A percentile compares a stretch with the other conserved stretches of the same genome.
Conservation (phyloP, 371 early-diverging fungal species). For the Mortierella sp. region DNA sequence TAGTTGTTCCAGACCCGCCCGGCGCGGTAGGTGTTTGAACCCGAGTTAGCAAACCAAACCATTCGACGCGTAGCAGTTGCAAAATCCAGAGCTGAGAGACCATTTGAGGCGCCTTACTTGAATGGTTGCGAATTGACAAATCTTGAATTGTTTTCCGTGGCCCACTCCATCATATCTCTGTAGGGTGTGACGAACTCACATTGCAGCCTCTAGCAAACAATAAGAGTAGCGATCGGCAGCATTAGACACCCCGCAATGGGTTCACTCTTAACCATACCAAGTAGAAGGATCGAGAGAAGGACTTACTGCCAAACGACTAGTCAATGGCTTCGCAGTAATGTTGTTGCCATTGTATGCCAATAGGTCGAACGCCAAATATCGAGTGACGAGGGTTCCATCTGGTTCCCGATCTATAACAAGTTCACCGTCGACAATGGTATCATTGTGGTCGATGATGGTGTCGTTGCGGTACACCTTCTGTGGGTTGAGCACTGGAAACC, state of each 20-base stretch:
- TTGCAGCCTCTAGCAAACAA: constrained; percentile 63
- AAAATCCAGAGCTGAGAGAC: too few relatives aligned
- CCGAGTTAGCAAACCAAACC: background rate
- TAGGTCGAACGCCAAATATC: constrained; percentile 84
- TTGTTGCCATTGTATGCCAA: constrained; percentile 65
- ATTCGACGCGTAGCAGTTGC: background rate
- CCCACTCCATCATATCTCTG: constrained; percentile 58
- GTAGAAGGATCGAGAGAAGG: background rate
- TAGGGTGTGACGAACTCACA: constrained; percentile 78
- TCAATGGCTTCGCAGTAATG: constrained; percentile 66
- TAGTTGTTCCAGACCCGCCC: background rate
- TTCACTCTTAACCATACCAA: background rate
- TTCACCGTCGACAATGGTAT: constrained; percentile 94
- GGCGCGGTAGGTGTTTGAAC: background rate
- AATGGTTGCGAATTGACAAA: constrained; percentile 67
- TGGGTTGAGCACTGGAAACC: constrained; percentile 72
- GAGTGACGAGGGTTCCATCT: constrained; percentile 65
- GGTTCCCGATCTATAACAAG: constrained; percentile 80
- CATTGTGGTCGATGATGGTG: constrained; percentile 64
- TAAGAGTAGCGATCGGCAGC: too few relatives aligned
- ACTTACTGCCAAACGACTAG: constrained; percentile 79
- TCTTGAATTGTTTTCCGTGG: constrained; percentile 44
- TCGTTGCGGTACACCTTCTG: constrained; percentile 11
- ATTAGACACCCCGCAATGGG: background rate
- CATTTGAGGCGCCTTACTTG: constrained; percentile 54